Base-by-base conservation (phyloP, 1,139 yeast genomes). In the Debaryomyces singareniensis region DNA sequence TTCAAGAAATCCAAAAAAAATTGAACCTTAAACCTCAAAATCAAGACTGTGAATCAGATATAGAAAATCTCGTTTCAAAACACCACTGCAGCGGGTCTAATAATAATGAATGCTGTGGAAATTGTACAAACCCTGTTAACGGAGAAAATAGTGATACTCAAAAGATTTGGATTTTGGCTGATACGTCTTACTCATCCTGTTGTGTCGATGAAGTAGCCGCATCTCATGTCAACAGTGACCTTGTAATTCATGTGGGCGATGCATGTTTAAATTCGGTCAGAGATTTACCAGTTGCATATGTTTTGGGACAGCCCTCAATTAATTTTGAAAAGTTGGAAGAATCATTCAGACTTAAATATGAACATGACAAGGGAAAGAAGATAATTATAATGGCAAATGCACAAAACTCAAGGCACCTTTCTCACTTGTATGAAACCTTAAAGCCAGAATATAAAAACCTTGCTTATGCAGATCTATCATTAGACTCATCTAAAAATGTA, bases 171-270 rank as follows among this genome's bases (percentile, higher is more conserved):
- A 69, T 81, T 11, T 59, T 91, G 25, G 99, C 97, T 0, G 99
- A 93, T 48, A 89, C 98, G 0, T 86, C 96, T 0, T 93, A 91
- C 46, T 85, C 96, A 15, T 71, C 96, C 0, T 91, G 98, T 53
- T 91, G 99, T 59, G 83, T 91, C 11, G 99, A 91, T 53, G 96
- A 87, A 48, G 95, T 91, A 14, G 97, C 98, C 0, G 95, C 96
- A 1, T 89, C 83, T 47, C 99, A 91, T 55, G 95, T 91, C 9
- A 52, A 63, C 5, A 91, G 95, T 14, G 95, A 89, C 39, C 58
- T 83, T 7, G 86, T 93, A 18, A 77, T 89, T 1, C 98, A 91
- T 54, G 86, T 87, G 53, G 99, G 99, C 3, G 94, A 86, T 49
- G 93, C 97, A 0, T 91, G 98, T 53, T 58, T 91, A 45, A 87